A percentile compares a stretch with the other conserved stretches of the same genome.
phyloP scores from a whole-genome alignment of 163 green algal genomes.

The Scenedesmus sp. region DNA sequence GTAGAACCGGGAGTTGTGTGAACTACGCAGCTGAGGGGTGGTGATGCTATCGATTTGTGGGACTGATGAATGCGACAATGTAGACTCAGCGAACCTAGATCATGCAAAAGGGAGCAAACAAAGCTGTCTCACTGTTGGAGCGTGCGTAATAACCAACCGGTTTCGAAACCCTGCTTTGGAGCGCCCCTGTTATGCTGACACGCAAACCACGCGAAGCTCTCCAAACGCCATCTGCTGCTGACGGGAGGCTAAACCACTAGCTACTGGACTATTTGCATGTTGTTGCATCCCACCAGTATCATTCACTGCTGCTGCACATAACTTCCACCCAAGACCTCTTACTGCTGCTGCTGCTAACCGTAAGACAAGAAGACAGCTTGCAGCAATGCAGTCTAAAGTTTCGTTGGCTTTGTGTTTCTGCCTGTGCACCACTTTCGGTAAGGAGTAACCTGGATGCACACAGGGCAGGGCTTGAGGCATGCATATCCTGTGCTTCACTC shows the following conservation, averaged over 20 bases:
- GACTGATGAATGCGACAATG: neutral
- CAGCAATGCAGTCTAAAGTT: neutral
- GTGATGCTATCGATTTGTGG: neutral
- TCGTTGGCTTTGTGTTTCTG: neutral
- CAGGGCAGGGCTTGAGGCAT: neutral
- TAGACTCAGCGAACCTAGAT: neutral
- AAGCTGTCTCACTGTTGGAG: neutral
- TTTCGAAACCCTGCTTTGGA: neutral
- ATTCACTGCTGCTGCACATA: too few relatives aligned
- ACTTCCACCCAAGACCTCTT: neutral
- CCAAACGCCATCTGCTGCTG: neutral
- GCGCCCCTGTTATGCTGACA: constrained; percentile 18
- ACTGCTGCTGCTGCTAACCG: neutral
- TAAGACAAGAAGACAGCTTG: neutral
- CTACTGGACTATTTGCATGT: too few relatives aligned
- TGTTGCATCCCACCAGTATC: too few relatives aligned
- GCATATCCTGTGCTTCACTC: neutral
- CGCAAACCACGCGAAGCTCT: neutral
- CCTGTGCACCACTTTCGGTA: neutral
- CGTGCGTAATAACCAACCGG: neutral
- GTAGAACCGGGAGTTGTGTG: neutral
- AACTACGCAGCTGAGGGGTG: neutral
- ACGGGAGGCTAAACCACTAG: too few relatives aligned
- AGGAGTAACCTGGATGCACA: neutral
- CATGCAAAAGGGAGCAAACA: neutral